These are phyloP conservation scores for Sinapis alba DNA, from an alignment of 441 rosid species.

Conservation along the genomic window DNA sequence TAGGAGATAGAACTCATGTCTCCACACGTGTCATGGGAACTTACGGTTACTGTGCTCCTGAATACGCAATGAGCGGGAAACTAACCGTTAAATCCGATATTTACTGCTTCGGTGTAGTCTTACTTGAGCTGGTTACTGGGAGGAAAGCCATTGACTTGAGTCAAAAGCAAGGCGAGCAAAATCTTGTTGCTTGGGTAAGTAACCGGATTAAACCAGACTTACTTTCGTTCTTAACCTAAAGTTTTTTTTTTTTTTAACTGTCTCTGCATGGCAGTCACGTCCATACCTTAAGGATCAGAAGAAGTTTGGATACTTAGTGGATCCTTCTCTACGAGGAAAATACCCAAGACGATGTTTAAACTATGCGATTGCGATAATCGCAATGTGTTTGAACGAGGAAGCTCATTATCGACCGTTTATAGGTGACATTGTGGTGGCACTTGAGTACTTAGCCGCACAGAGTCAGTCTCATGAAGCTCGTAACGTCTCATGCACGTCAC, in stretches of 20 bases:
- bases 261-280: slow-evolving; percentile 55
- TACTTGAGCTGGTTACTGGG: slow-evolving; percentile 70
- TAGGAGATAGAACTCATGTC: slow-evolving; percentile 75
- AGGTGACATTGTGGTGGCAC: slow-evolving; percentile 85
- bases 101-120: slow-evolving; percentile 70
- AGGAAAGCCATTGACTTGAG: slow-evolving; percentile 58
- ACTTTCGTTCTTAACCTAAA: not conserved
- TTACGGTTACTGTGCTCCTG: slow-evolving; percentile 76
- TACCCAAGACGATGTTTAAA: slow-evolving; percentile 85
- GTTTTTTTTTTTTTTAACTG: not conserved
- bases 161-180: slow-evolving; percentile 58
- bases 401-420: slow-evolving; percentile 93
- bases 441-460: slow-evolving; percentile 79
- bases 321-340: slow-evolving; percentile 70
- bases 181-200: slow-evolving; percentile 70
- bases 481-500: slow-evolving; percentile 36
- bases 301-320: slow-evolving; percentile 66
- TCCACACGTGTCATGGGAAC: slow-evolving; percentile 86
- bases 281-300: slow-evolving; percentile 77
- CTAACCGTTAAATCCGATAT: slow-evolving; percentile 70
- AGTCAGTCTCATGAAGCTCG: slow-evolving; percentile 40
- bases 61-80: slow-evolving; percentile 79
- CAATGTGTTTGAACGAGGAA: slow-evolving; percentile 95
- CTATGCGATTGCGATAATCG: slow-evolving; percentile 83
- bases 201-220: not conserved